Evolutionary conservation across 2,329 filamentous ascomycete genomes (phyloP).

Genomic region (Aotearoamyces nothofagi): DNA sequence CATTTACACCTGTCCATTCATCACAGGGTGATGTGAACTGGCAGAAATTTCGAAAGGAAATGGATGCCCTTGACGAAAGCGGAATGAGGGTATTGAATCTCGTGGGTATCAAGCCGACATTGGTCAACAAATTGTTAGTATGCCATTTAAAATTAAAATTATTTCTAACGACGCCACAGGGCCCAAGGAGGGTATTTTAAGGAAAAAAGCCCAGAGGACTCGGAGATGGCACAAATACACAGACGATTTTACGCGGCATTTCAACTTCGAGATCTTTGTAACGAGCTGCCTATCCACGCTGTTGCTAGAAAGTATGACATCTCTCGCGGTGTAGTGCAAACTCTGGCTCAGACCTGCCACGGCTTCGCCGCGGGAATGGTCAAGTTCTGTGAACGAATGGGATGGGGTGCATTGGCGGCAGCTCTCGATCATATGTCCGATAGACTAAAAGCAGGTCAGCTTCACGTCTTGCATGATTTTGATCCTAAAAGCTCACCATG

Average conservation of each 20-base stretch:
- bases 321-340: conserved; percentile 57
- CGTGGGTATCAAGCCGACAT: conserved; percentile 50
- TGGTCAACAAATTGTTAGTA: conserved; percentile 50
- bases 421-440: conserved; percentile 65
- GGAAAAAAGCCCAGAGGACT: conserved; percentile 44
- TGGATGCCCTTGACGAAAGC: conserved; percentile 57
- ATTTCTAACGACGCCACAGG: conserved; percentile 25
- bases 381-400: conserved; percentile 66
- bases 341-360: conserved; percentile 57
- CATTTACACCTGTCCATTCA: conserved; percentile 58
- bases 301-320: conserved; percentile 58
- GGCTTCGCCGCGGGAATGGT: conserved; percentile 69
- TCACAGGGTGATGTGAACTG: conserved; percentile 46
- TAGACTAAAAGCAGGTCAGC: conserved; percentile 41
- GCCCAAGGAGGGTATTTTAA: conserved; percentile 51
- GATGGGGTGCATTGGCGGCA: conserved; percentile 55
- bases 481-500: conserved; percentile 3
- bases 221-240: conserved; percentile 47
- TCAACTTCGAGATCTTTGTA: conserved; percentile 65
- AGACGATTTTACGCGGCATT: conserved; percentile 60
- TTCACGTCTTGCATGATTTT: no score
- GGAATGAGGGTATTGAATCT: conserved; percentile 52
- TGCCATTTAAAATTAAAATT: neutral
- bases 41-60: conserved; percentile 55
- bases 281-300: conserved; percentile 55